These are phyloP conservation scores for Phytophthora vignae DNA, from an alignment of 352 stramenopile genomes.

Conservation along the genomic window DNA sequence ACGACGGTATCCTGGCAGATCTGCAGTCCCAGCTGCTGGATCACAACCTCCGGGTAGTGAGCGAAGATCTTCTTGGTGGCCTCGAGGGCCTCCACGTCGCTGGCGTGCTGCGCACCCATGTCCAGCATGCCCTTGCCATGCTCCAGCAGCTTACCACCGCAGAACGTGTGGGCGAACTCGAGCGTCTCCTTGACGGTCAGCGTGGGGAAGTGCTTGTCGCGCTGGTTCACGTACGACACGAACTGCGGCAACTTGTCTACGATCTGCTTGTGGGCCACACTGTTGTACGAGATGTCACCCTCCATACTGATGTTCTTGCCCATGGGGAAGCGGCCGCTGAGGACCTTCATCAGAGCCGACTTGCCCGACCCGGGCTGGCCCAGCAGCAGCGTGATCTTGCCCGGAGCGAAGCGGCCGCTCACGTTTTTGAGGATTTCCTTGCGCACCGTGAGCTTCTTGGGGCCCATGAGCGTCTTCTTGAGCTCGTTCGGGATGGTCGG, in stretches of 20 bases:
- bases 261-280: constrained; percentile 1
- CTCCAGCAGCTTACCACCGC: constrained; percentile 7
- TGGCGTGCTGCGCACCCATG: constrained; percentile 2
- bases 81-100: constrained; percentile 10
- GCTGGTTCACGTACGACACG: constrained; percentile 50
- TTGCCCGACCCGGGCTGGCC: constrained; percentile 19
- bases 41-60: constrained; percentile 49
- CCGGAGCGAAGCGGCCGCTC: constrained; percentile 20
- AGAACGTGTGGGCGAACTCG: constrained; percentile 52
- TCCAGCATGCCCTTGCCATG: constrained; percentile 18
- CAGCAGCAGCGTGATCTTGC: constrained; percentile 23
- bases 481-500: constrained; percentile 5
- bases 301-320: constrained; percentile 22
- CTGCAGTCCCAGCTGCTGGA: constrained; percentile 40
- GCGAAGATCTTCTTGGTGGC: constrained; percentile 30
- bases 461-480: constrained; percentile 2
- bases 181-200: constrained; percentile 60
- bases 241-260: constrained; percentile 38
- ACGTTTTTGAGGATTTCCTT: constrained; percentile 26
- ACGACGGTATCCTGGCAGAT: constrained; percentile 31
- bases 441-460: constrained; percentile 9
- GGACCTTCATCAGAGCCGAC: constrained; percentile 42
- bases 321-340: constrained; percentile 25
- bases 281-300: constrained; percentile 18
- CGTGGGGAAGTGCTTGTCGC: constrained; percentile 54